Base-by-base conservation (phyloP, 169 alveolate genomes). In the Cystoisospora suis region DNA sequence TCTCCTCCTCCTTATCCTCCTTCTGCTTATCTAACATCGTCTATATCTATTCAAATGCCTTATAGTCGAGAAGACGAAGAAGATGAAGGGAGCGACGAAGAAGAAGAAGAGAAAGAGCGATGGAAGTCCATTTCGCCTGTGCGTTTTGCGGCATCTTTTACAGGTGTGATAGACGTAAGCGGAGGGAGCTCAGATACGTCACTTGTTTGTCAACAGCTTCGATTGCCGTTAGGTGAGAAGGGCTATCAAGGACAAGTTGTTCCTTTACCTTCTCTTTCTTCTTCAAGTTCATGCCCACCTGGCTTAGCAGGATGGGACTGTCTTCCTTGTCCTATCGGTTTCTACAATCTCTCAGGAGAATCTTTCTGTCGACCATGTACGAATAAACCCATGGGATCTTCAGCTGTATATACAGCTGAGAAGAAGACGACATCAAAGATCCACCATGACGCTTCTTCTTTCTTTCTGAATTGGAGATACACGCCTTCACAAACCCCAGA, bases 291-390 rank as follows among this genome's bases (percentile, higher is more conserved):
- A 20, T 87, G 92, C 44, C 92, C 92, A 36, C 77, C 89, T 27
- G 89, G 92, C 36, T 49, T 70, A 15, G 92, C 88, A 32, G 92
- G 92, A 3, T 88, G 88, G 88, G 72, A 59, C 36, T 88, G 89
- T 77, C 46, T 59, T 32, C 89, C 89, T 0, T 79, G 89, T 61
- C 89, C 92, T 27, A 36, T 44, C 3, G 89, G 89, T 9, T 79
- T 42, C 42, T 79, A 40, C 86, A 47, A 75, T 27, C 44, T 29
- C 44, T 81, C 42, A 6, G 86, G 89, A 9, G 93, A 79, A 12
- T 53, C 44, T 40, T 86, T 53, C 29, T 75, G 92, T n/a, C 88
- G 56, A 44, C 65, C 77, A 49, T 75, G 92, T 75, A 44, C 65
- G 5, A 75, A 79, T 75, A 53, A 59, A 56, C 92, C 92, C n/a